A percentile compares a stretch with the other conserved stretches of the same genome.
Conservation (phyloP, 2,329 filamentous ascomycete genomes). For the Pseudofabraea citricarpa region DNA sequence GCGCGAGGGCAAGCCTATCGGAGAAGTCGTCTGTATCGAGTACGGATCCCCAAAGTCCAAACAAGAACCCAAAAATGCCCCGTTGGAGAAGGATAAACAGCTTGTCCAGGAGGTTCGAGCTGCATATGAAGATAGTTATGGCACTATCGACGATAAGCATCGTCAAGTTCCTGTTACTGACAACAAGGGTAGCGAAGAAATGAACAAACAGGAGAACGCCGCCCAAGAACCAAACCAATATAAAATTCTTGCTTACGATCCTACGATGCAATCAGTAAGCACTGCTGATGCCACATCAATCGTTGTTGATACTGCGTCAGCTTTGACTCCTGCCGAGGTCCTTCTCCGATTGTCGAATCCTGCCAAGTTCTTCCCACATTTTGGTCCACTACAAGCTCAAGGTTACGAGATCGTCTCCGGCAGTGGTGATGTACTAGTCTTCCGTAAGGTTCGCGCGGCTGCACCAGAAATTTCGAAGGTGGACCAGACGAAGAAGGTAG, state of each 20-base stretch:
- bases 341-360: constrained; percentile 57
- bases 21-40: neutral
- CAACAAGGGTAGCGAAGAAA: neutral
- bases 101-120: constrained; percentile 32
- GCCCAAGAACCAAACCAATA: constrained; percentile 36
- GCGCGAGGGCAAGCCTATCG: neutral
- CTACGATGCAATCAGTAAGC: constrained; percentile 50
- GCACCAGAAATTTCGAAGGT: constrained; percentile 11
- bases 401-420: constrained; percentile 66
- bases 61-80: neutral
- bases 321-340: constrained; percentile 54
- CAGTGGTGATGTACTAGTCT: constrained; percentile 58
- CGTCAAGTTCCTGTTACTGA: constrained; percentile 14
- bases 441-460: constrained; percentile 51
- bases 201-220: neutral
- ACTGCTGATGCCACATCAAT: constrained; percentile 56
- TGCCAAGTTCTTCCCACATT: constrained; percentile 60
- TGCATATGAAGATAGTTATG: constrained; percentile 38
- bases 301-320: constrained; percentile 40
- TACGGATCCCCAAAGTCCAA: constrained; percentile 1
- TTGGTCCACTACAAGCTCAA: constrained; percentile 50
- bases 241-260: constrained; percentile 64
- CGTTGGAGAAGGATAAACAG: constrained; percentile 20
- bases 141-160: constrained; percentile 30
- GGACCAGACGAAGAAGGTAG: constrained; percentile 34